These are phyloP conservation scores for Acanthamoeba castellanii DNA, from an alignment of 208 protist species.

Conservation along the genomic window DNA sequence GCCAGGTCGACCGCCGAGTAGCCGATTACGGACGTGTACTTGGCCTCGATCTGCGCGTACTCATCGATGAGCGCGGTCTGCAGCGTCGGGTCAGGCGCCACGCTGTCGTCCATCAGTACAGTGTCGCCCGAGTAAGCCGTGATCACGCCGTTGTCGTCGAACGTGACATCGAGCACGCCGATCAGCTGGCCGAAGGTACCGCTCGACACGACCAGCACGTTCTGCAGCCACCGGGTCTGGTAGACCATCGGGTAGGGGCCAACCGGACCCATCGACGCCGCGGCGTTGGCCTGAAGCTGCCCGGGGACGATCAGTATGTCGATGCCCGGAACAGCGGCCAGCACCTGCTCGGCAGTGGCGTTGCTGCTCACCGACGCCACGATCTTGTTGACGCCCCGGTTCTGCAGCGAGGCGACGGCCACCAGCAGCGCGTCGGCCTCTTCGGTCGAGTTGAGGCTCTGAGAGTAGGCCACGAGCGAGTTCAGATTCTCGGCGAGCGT, in stretches of 20 bases:
- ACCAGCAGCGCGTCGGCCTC: not conserved
- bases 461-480: not conserved
- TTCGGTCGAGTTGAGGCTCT: not conserved
- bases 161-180: constrained; percentile 15
- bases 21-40: not conserved
- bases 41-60: constrained; percentile 20
- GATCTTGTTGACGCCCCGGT: constrained; percentile 66
- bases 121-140: not conserved
- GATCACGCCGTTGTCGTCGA: constrained; percentile 72
- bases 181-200: constrained; percentile 44
- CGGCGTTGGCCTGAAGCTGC: constrained; percentile 7
- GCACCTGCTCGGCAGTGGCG: not conserved
- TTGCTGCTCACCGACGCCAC: constrained; percentile 50
- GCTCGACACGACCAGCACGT: not conserved
- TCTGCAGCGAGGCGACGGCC: constrained; percentile 24
- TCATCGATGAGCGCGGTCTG: constrained; percentile 9
- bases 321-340: constrained; percentile 29
- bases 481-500: not conserved
- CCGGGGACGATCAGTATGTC: constrained; percentile 46
- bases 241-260: constrained; percentile 29
- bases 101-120: not conserved
- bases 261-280: not conserved
- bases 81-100: not conserved
- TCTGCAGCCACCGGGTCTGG: not conserved
- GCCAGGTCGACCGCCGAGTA: constrained; percentile 20